Conservation (phyloP, 108 stramenopile species). For the Asterionellopsis glacialis region DNA sequence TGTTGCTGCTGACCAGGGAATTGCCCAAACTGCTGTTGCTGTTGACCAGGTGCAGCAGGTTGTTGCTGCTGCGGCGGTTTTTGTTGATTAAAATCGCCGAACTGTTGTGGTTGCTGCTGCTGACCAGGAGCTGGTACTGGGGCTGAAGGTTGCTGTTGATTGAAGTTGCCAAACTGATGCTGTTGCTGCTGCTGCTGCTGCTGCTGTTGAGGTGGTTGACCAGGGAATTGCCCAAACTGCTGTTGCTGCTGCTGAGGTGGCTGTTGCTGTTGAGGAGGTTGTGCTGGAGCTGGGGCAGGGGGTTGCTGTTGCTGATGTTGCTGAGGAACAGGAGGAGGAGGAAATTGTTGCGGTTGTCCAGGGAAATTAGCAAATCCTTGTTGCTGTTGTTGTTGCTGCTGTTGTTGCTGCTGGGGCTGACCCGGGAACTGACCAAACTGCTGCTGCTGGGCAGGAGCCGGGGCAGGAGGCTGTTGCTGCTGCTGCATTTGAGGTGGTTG, state of each 20-base stretch:
- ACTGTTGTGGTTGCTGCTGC: constrained; percentile 7
- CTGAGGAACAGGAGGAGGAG: neutral
- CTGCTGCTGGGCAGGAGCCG: constrained; percentile 15
- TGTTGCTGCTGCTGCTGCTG: constrained; percentile 13
- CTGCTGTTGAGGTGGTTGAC: constrained; percentile 15
- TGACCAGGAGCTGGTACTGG: constrained; percentile 1
- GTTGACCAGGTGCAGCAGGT: constrained; percentile 1
- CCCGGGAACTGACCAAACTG: constrained; percentile 15
- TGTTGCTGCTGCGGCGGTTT: constrained; percentile 23
- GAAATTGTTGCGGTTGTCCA: no score
- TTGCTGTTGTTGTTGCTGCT: constrained; percentile 2
- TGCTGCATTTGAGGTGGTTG: constrained; percentile 31
- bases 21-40: neutral
- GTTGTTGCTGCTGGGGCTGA: constrained; percentile 13
- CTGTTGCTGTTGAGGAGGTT: neutral
- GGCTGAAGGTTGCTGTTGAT: constrained; percentile 2
- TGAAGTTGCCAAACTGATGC: constrained; percentile 17
- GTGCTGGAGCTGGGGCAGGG: neutral
- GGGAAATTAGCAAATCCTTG: constrained; percentile 14
- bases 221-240: no score
- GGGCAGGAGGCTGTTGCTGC: constrained; percentile 30
- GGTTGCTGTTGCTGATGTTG: neutral
- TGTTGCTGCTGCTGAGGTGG: neutral
- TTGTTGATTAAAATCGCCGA: constrained; percentile 5
- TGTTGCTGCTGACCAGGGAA: constrained; percentile 9